These are phyloP conservation scores for Herpetomonas tarakana DNA, from an alignment of 208 protist species.

Conservation along the genomic window DNA sequence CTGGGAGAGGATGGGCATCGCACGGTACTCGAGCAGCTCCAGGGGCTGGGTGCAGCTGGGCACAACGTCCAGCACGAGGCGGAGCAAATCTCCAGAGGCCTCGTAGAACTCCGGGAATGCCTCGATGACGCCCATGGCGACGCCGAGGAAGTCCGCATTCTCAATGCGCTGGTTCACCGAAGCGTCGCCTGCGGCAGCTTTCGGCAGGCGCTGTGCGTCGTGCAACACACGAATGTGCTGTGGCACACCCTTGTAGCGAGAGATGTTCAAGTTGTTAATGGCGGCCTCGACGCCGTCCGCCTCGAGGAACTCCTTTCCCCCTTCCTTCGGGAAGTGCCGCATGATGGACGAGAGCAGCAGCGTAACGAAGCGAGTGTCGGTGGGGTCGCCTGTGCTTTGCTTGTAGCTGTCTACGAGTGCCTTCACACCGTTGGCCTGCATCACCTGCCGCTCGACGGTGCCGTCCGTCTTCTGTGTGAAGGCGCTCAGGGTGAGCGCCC, in stretches of 20 bases:
- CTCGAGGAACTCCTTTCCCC: slow-evolving; percentile 75
- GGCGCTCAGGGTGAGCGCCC: slow-evolving; percentile 73
- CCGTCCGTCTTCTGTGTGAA: slow-evolving; percentile 82
- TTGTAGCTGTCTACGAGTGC: slow-evolving; percentile 77
- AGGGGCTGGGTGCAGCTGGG: slow-evolving; percentile 58
- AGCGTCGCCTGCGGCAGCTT: slow-evolving; percentile 25
- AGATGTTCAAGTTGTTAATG: slow-evolving; percentile 80
- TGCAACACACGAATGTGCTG: slow-evolving; percentile 85
- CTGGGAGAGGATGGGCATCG: slow-evolving; percentile 84
- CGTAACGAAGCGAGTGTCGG: slow-evolving; percentile 83
- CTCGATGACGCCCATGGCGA: slow-evolving; percentile 78
- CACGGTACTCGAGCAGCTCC: slow-evolving; percentile 80
- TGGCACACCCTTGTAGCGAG: slow-evolving; percentile 84
- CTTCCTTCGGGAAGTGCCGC: slow-evolving; percentile 77
- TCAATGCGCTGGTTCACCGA: slow-evolving; percentile 50
- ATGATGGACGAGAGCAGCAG: slow-evolving; percentile 85
- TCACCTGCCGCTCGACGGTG: slow-evolving; percentile 65
- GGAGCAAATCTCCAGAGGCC: slow-evolving; percentile 53
- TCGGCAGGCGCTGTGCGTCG: slow-evolving; percentile 68
- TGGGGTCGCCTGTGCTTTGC: slow-evolving; percentile 80
- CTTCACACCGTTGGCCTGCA: slow-evolving; percentile 69
- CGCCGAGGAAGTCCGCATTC: slow-evolving; percentile 76
- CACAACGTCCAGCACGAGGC: slow-evolving; percentile 50
- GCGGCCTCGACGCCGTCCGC: slow-evolving; percentile 68
- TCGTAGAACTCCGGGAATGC: slow-evolving; percentile 88